Percentiles rank a stretch among this genome's conserved stretches.
Evolutionary conservation across 257 asterid genomes (phyloP).

Genomic region (Nicotiana paniculata): DNA sequence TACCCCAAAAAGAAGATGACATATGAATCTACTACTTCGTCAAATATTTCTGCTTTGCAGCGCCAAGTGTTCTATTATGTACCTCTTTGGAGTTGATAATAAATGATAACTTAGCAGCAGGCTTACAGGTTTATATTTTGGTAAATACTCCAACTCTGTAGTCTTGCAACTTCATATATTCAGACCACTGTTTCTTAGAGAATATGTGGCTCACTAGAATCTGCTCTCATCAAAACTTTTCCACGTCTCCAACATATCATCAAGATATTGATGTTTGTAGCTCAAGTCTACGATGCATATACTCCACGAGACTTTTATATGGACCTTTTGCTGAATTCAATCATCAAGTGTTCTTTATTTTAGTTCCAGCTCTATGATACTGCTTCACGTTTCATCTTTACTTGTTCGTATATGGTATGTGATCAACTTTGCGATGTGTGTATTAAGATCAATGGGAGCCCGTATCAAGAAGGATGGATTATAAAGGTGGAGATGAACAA

Average conservation of each 20-base stretch:
- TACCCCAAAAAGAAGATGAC: neutral
- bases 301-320: neutral
- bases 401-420: neutral
- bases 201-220: neutral
- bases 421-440: neutral
- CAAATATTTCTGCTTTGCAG: neutral
- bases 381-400: neutral
- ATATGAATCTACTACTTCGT: neutral
- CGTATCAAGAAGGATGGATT: constrained; percentile 91
- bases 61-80: neutral
- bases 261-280: neutral
- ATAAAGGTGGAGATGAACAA: constrained; percentile 73
- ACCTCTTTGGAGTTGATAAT: neutral
- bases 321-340: neutral
- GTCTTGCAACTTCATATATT: neutral
- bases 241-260: neutral
- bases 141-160: neutral
- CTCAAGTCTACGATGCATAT: neutral
- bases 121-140: neutral
- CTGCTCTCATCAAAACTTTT: neutral
- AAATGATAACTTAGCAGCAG: neutral
- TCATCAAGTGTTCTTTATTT: neutral
- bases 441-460: constrained; percentile 63
- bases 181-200: neutral
- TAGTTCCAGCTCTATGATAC: neutral